Conservation (phyloP, 2,329 filamentous ascomycete species). For the Aspergillus floridensis region DNA sequence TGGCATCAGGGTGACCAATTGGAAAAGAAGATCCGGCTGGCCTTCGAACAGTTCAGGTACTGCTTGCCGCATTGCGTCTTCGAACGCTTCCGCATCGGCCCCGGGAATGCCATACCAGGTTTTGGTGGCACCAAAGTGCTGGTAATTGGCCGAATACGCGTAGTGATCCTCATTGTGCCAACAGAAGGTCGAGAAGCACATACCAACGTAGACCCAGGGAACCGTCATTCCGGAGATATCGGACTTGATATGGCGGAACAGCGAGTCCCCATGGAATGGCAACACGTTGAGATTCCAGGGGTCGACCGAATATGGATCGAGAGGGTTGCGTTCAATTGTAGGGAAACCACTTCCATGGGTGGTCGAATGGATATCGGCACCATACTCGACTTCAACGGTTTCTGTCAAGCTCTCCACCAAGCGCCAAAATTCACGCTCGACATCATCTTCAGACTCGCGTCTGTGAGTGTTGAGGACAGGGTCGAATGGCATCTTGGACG, state of each 20-base stretch:
- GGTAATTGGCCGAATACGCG: conserved; percentile 95
- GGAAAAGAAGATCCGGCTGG: conserved; percentile 92
- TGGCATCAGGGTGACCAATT: conserved; percentile 91
- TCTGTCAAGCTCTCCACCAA: conserved; percentile 91
- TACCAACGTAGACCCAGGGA: conserved; percentile 97
- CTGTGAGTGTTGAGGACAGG: conserved; percentile 75
- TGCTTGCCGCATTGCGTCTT: conserved; percentile 89
- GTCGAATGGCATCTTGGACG: conserved; percentile 84
- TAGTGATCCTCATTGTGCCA: conserved; percentile 99
- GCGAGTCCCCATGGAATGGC: conserved; percentile 82
- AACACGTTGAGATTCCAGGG: conserved; percentile 95
- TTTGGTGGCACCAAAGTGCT: conserved; percentile 96
- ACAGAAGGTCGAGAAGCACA: conserved; percentile 99
- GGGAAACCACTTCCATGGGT: conserved; percentile 97
- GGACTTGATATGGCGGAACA: conserved; percentile 96
- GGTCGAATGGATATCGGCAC: conserved; percentile 95
- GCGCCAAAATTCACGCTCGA: conserved; percentile 95
- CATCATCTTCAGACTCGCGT: conserved; percentile 87
- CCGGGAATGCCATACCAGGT: conserved; percentile 99
- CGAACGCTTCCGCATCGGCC: conserved; percentile 90
- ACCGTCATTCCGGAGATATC: conserved; percentile 99
- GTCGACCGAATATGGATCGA: conserved; percentile 81
- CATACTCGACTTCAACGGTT: conserved; percentile 96
- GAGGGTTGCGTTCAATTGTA: conserved; percentile 85
- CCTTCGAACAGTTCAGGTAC: conserved; percentile 96